Percentiles rank a stretch among this genome's conserved stretches.
These are phyloP conservation scores for Parasitella parasitica DNA, from an alignment of 371 early-diverging fungal genomes.

Conservation along the genomic window DNA sequence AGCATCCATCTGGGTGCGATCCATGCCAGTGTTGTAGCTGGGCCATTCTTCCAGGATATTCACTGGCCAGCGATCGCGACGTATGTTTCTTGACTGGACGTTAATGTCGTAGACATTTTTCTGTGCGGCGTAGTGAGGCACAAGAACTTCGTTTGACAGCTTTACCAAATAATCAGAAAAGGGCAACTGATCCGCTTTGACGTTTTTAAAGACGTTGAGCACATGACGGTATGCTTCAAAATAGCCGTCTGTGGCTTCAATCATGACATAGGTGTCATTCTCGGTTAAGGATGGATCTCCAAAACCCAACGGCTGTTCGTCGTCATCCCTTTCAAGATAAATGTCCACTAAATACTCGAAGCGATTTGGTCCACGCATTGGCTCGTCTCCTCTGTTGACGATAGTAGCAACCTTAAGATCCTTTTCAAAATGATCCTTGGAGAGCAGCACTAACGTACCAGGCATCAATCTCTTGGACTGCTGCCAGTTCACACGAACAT, in stretches of 20 bases:
- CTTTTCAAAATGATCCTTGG: conserved; percentile 51
- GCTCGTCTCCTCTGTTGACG: conserved; percentile 52
- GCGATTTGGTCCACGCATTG: conserved; percentile 41
- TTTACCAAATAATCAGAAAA: conserved; percentile 18
- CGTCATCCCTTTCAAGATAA: conserved; percentile 43
- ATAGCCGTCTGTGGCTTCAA: conserved; percentile 52
- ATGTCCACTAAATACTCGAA: conserved; percentile 58
- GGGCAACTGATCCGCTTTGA: conserved; percentile 9
- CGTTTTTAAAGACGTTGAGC: conserved; percentile 16
- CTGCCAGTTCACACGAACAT: conserved; percentile 47
- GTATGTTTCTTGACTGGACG: neutral
- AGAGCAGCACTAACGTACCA: conserved; percentile 56
- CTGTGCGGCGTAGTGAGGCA: conserved; percentile 36
- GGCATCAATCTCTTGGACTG: conserved; percentile 60
- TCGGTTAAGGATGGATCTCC: conserved; percentile 38
- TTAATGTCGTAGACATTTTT: conserved; percentile 40
- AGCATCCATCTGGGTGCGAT: conserved; percentile 54
- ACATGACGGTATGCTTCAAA: conserved; percentile 61
- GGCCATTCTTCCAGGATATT: conserved; percentile 39
- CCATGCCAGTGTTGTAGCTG: conserved; percentile 36
- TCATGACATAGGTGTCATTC: conserved; percentile 42
- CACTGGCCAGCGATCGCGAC: conserved; percentile 21
- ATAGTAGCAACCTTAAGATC: conserved; percentile 62
- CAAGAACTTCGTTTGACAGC: conserved; percentile 20
- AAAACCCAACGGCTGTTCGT: conserved; percentile 39